These are phyloP conservation scores for Drechslerella dactyloides DNA, from an alignment of 2,329 filamentous ascomycete genomes.

Conservation along the genomic window DNA sequence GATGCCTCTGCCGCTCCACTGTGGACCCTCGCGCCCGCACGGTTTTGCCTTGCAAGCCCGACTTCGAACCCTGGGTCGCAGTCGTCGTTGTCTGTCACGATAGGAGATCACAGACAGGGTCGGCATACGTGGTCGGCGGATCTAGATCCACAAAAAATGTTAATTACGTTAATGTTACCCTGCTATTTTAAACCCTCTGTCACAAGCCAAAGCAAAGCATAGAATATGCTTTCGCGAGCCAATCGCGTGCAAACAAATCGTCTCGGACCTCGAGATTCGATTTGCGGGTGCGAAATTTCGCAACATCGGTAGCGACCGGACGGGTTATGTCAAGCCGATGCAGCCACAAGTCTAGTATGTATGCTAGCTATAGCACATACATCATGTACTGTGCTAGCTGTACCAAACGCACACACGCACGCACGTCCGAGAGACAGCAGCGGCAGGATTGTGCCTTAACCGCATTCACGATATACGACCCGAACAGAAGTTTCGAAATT, in stretches of 20 bases:
- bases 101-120: slow-evolving; percentile 41
- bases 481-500: slow-evolving; percentile 35
- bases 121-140: slow-evolving; percentile 33
- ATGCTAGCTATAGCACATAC: no score
- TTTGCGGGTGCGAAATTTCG: neutral
- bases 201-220: neutral
- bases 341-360: neutral
- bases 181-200: slow-evolving; percentile 12
- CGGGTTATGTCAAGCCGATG: neutral
- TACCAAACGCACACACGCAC: no score
- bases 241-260: no score
- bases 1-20: slow-evolving; percentile 41
- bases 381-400: neutral
- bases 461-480: slow-evolving; percentile 44
- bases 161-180: no score
- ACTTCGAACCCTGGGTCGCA: slow-evolving; percentile 14
- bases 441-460: slow-evolving; percentile 30
- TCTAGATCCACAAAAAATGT: neutral
- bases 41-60: no score
- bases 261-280: neutral
- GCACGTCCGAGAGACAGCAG: slow-evolving; percentile 6
- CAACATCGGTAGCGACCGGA: neutral
- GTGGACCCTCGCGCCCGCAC: slow-evolving; percentile 18
- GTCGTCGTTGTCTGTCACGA: no score
- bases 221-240: no score